Conservation (phyloP, 176 grass and related monocot genomes). For the Raddia distichophylla region DNA sequence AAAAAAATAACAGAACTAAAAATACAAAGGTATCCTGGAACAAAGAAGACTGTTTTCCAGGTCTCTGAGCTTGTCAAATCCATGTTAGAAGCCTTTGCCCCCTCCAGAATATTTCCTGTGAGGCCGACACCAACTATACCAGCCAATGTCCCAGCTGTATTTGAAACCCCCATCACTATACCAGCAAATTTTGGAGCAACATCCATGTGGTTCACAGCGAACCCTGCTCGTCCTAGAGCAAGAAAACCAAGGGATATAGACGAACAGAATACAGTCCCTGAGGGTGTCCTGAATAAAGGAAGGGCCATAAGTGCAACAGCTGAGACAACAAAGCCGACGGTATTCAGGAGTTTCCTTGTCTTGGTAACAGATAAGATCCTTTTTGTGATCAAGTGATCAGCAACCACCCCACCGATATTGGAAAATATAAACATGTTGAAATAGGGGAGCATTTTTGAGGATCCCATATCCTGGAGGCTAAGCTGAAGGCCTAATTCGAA, state of each 20-base stretch:
- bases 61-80: constrained; percentile 67
- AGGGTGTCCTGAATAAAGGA: constrained; percentile 62
- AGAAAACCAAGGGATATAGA: constrained; percentile 71
- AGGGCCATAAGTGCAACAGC: constrained; percentile 75
- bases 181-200: constrained; percentile 86
- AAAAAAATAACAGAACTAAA: constrained; percentile 83
- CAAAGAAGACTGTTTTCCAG: constrained; percentile 71
- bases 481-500: constrained; percentile 70
- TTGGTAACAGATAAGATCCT: constrained; percentile 70
- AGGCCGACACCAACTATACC: constrained; percentile 75
- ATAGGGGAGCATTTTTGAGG: constrained; percentile 87
- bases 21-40: constrained; percentile 83
- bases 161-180: constrained; percentile 88
- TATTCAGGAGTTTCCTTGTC: constrained; percentile 85
- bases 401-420: constrained; percentile 73
- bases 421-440: constrained; percentile 93
- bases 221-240: constrained; percentile 77
- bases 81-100: constrained; percentile 58
- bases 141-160: constrained; percentile 79
- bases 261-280: constrained; percentile 62
- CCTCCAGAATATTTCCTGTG: constrained; percentile 81
- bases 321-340: constrained; percentile 69
- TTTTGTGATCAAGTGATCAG: constrained; percentile 80
- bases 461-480: constrained; percentile 91
- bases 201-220: constrained; percentile 90